phyloP scores from a whole-genome alignment of 257 asterid species.

The Salvia miltiorrhiza region DNA sequence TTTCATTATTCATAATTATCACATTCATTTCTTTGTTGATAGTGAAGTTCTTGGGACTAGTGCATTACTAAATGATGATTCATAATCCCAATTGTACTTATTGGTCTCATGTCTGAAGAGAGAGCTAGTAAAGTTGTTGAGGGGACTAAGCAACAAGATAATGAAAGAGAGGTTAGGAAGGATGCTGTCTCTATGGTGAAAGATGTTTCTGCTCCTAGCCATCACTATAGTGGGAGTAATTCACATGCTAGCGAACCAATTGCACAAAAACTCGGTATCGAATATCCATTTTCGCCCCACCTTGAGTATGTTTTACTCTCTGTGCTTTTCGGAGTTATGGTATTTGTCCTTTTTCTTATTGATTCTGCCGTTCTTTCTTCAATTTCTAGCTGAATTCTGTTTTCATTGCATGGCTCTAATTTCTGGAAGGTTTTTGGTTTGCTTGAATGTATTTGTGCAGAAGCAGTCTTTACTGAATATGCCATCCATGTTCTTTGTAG shows the following conservation, averaged over 20 bases:
- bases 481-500: neutral
- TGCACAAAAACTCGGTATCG: slow-evolving; percentile 82
- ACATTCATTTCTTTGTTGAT: neutral
- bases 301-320: slow-evolving; percentile 62
- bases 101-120: slow-evolving; percentile 47
- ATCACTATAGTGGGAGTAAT: slow-evolving; percentile 24
- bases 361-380: neutral
- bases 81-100: slow-evolving; percentile 1
- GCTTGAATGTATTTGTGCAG: no score
- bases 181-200: slow-evolving; percentile 20
- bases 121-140: slow-evolving; percentile 56
- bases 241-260: slow-evolving; percentile 48
- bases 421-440: slow-evolving; percentile 5
- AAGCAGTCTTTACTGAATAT: slow-evolving; percentile 6
- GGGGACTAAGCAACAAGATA: slow-evolving; percentile 30
- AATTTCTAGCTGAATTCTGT: neutral
- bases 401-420: neutral
- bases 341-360: neutral
- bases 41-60: no score
- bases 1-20: neutral
- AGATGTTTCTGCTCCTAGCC: slow-evolving; percentile 29
- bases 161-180: slow-evolving; percentile 32
- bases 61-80: no score
- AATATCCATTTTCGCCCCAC: slow-evolving; percentile 88
- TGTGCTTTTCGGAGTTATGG: no score